Percentiles rank a stretch among this genome's conserved stretches.
Conservation (phyloP, 352 stramenopile genomes). For the Achlya hypogyna region DNA sequence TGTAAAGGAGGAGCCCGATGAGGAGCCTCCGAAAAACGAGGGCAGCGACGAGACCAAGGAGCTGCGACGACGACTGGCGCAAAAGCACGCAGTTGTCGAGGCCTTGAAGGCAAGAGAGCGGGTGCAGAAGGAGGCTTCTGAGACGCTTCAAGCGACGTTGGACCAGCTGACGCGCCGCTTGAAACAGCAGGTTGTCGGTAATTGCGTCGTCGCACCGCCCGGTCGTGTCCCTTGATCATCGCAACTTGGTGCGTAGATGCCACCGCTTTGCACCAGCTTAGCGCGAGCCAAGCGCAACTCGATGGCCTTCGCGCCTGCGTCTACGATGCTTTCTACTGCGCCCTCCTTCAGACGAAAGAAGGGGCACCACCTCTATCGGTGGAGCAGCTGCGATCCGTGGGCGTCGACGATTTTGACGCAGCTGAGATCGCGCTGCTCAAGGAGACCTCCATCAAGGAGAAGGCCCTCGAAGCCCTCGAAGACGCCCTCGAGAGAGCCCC, state of each 20-base stretch:
- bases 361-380: not conserved
- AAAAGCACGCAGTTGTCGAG: slow-evolving; percentile 8
- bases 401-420: not conserved
- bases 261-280: no score
- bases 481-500: slow-evolving; percentile 1
- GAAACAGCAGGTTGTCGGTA: no score
- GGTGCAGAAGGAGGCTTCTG: not conserved
- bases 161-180: not conserved
- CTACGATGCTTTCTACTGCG: not conserved
- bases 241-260: no score
- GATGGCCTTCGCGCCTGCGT: slow-evolving; percentile 15
- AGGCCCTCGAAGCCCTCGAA: not conserved
- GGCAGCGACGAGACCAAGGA: not conserved
- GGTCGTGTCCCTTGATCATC: no score
- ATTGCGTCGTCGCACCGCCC: no score
- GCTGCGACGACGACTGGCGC: not conserved
- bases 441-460: not conserved
- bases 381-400: not conserved
- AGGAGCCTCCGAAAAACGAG: not conserved
- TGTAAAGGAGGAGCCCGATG: not conserved
- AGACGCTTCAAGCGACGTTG: not conserved
- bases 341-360: not conserved
- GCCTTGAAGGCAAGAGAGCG: not conserved
- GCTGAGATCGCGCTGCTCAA: slow-evolving; percentile 3
- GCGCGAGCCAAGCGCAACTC: not conserved